Base-by-base conservation (phyloP, 192 early-diverging fungal genomes). In the Backusella morwellensis region DNA sequence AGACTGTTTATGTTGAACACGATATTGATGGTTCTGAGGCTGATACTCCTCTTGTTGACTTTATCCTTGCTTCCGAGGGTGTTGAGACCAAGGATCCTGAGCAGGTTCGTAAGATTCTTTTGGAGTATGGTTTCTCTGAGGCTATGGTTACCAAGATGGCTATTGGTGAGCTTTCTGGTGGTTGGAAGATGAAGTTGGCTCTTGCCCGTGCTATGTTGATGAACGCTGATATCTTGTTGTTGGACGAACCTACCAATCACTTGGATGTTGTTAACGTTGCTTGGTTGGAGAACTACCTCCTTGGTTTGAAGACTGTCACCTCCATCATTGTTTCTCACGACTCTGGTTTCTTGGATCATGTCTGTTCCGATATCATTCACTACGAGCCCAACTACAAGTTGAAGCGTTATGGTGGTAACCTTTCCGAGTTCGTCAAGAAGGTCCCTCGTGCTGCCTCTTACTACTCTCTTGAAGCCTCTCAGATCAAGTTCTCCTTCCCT, bases 141-240 rank as follows among this genome's bases (percentile, higher is more conserved):
- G 80, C 86, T 66, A 84, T 84, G 83, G 85, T 91, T 76, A 86
- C 85, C 72, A 83, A 84, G 63, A 87, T 92, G 80, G 78, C 90
- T 77, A 90, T 95, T 83, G 91, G 90, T 72, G 85, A 88, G 56
- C 91, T 95, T n/a, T 92, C 91, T 77, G 93, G 93, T 85, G 93
- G 93, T 80, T 95, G 93, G 93, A 93, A 93, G 85, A 95, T 95
- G 94, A 95, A 94, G 91, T 85, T 95, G 66, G 92, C 90, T 85
- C 89, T 95, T 81, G 93, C 93, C 14, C 91, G 93, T 86, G 93
- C 94, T 70, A 92, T 95, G 90, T 85, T 95, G 81, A 85, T 88
- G 85, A 92, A 94, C 79, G 91, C 93, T 82, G 94, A 95, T 83
- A 92, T 95, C 66, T 82, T 95, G 78, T 84, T 95, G 73, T 84